phyloP scores from a whole-genome alignment of 129 eudicot genomes.

The Ambrosia artemisiifolia region DNA sequence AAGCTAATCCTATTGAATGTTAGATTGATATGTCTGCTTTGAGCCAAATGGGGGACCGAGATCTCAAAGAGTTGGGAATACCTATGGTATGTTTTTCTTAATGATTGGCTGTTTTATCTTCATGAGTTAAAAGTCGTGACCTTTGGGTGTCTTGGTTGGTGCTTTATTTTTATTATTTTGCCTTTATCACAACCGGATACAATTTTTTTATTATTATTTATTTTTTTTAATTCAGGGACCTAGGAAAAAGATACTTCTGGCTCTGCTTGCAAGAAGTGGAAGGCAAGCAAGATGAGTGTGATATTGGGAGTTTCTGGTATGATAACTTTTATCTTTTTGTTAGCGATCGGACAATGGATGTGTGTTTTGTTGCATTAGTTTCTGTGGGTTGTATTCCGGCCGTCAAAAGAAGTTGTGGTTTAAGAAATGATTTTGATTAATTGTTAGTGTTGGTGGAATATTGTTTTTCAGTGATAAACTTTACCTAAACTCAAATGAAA shows the following conservation, averaged over 20 bases:
- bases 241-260: conserved; percentile 80
- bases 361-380: conserved; percentile 13
- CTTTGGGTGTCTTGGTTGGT: too few species aligned
- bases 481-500: background rate
- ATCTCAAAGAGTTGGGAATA: conserved; percentile 86
- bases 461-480: background rate
- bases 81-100: conserved; percentile 71
- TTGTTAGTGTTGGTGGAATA: too few species aligned
- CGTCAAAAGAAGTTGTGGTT: background rate
- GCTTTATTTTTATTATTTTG: too few species aligned
- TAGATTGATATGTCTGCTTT: conserved; percentile 92
- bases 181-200: too few species aligned
- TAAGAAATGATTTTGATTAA: too few species aligned
- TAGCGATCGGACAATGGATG: background rate
- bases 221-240: conserved; percentile 99
- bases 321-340: background rate
- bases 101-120: background rate
- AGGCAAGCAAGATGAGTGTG: conserved; percentile 43
- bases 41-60: conserved; percentile 87
- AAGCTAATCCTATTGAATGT: background rate
- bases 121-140: background rate
- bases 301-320: background rate
- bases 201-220: too few species aligned
- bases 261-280: conserved; percentile 58
- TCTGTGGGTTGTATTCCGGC: background rate